A percentile compares a stretch with the other conserved stretches of the same genome.
Conservation (phyloP, 129 eudicot genomes). For the Silybum marianum region DNA sequence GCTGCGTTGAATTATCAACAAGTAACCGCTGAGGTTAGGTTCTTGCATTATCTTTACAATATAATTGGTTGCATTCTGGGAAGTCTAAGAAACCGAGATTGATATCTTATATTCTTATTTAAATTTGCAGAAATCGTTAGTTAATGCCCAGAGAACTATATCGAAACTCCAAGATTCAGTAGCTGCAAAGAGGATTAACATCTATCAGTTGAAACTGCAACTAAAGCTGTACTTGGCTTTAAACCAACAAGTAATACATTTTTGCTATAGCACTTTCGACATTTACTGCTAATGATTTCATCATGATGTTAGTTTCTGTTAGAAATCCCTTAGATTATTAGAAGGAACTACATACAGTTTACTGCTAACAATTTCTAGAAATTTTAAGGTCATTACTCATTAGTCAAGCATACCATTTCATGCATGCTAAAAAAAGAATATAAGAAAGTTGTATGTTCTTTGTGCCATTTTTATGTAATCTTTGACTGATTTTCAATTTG, state of each 20-base stretch:
- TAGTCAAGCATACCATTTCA: background rate
- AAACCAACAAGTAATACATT: slow-evolving; percentile 62
- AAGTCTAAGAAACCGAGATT: background rate
- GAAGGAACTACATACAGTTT: background rate
- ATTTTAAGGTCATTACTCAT: background rate
- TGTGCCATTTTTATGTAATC: background rate
- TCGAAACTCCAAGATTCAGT: slow-evolving; percentile 60
- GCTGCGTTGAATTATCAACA: slow-evolving; percentile 55
- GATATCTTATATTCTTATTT: slow-evolving; percentile 3
- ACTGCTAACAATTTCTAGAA: too few relatives aligned
- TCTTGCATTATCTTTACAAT: background rate
- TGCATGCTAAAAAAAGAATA: background rate
- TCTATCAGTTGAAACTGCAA: slow-evolving; percentile 65
- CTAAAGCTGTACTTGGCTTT: slow-evolving; percentile 59
- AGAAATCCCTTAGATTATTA: background rate
- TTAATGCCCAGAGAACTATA: slow-evolving; percentile 66
- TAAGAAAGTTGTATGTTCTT: background rate
- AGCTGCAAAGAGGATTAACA: slow-evolving; percentile 55
- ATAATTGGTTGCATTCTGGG: slow-evolving; percentile 10
- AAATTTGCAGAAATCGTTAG: slow-evolving; percentile 62
- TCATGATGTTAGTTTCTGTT: background rate
- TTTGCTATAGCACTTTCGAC: background rate
- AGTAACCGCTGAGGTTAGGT: slow-evolving; percentile 71
- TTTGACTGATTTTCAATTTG: slow-evolving; percentile 10
- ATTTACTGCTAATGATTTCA: background rate